Base-by-base conservation (phyloP, 2,329 filamentous ascomycete genomes). In the Xylaria polymorpha region DNA sequence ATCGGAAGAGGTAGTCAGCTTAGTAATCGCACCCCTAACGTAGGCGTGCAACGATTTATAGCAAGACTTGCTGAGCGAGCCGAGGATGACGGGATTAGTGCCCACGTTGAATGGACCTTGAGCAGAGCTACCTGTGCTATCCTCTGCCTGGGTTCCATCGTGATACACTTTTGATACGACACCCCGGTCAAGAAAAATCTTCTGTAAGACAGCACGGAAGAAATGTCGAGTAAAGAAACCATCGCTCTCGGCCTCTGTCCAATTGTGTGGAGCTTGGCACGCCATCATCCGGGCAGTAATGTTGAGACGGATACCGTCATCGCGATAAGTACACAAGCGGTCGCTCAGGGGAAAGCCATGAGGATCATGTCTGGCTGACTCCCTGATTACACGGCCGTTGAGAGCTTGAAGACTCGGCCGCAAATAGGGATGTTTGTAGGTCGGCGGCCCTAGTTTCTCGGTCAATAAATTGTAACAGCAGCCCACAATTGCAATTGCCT, bases 201-300 rank as follows among this genome's bases (percentile, higher is more conserved):
- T 92, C 80, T 99, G 96, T 25, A 98, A 84, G 0, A 98, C 85
- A 0, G 96, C 93, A 53, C 96, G 92, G 83, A 92, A 99, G 81
- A 96, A 97, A 80, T 99, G 96, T 0, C 95, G 88, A 0, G 90
- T 93, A 83, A 99, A 98, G 82, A 98, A 99, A 8, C 85, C 86
- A 61, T 94, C 91, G 78, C 93, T 97, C 69, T 97, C 94, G 35
- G 86, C 83, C 29, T 85, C 84, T 1, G 92, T 92, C 96, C 96
- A 99, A 82, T 99, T 99, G 68, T 90, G 86, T 1, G 96, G 94
- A 8, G 96, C 96, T 82, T 99, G 96, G 59, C 97, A 94, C 2
- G 95, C 95, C 95, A 98, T 98, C 92, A 97, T 97, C 53, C 96
- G 89, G 0, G 96, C 94, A 4, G 96, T 99, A 77, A 98, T 97